phyloP scores from a whole-genome alignment of 108 stramenopile species.

The Parmales sp. region DNA sequence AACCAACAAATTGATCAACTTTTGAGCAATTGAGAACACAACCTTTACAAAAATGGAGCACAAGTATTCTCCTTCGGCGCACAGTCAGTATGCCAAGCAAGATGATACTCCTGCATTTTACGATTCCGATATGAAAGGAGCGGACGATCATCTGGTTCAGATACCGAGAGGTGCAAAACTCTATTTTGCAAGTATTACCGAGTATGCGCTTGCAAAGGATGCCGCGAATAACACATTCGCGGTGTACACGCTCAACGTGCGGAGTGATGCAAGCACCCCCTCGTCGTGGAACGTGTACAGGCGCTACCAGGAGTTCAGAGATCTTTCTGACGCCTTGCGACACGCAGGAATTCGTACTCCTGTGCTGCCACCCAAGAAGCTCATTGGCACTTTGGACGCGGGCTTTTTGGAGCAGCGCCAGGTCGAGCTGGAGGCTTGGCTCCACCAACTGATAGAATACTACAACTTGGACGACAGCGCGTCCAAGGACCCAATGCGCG shows the following conservation, averaged over 20 bases:
- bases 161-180: not conserved
- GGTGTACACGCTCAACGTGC: not conserved
- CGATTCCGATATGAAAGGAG: too few relatives aligned
- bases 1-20: too few relatives aligned
- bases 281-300: not conserved
- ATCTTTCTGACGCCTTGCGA: not conserved
- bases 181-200: not conserved
- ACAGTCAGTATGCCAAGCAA: too few relatives aligned
- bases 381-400: conserved; percentile 1
- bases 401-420: not conserved
- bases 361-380: conserved; percentile 5
- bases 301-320: conserved; percentile 6
- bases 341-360: not conserved
- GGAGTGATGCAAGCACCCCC: not conserved
- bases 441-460: conserved; percentile 7
- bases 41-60: too few relatives aligned
- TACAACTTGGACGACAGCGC: not conserved
- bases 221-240: not conserved
- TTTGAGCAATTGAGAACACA: too few relatives aligned
- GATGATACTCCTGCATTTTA: too few relatives aligned
- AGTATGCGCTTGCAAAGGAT: not conserved
- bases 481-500: not conserved
- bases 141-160: too few relatives aligned
- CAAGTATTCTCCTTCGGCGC: too few relatives aligned
- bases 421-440: not conserved